Percentiles rank a stretch among this genome's conserved stretches.
Conservation (phyloP, 2,329 filamentous ascomycete genomes). For the Sporothrix brunneoviolacea region DNA sequence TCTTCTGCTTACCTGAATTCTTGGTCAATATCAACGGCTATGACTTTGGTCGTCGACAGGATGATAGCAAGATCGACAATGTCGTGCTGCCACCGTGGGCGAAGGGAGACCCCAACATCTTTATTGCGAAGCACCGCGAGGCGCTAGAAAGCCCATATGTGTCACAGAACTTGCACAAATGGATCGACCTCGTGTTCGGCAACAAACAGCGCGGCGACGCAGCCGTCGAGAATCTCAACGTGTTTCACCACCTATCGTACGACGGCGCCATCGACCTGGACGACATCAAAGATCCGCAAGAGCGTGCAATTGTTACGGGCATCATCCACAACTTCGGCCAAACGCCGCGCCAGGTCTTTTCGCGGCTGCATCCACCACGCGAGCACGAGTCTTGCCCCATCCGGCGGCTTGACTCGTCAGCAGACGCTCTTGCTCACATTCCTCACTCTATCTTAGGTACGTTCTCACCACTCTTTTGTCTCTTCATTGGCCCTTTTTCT, state of each 20-base stretch:
- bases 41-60: constrained; percentile 83
- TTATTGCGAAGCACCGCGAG: constrained; percentile 92
- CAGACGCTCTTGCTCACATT: constrained; percentile 68
- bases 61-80: constrained; percentile 70
- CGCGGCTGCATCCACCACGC: constrained; percentile 68
- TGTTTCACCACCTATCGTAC: constrained; percentile 94
- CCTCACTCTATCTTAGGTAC: constrained; percentile 69
- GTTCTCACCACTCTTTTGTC: constrained; percentile 14
- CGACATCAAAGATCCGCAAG: constrained; percentile 79
- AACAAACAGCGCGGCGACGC: constrained; percentile 90
- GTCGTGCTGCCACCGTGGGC: constrained; percentile 94
- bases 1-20: constrained; percentile 95
- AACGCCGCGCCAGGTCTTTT: constrained; percentile 91
- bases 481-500: too few relatives aligned
- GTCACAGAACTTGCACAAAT: constrained; percentile 79
- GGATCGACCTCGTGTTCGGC: constrained; percentile 95
- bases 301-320: constrained; percentile 80
- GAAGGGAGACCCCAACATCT: constrained; percentile 90
- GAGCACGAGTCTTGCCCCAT: constrained; percentile 60
- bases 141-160: constrained; percentile 91
- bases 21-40: constrained; percentile 90
- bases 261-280: constrained; percentile 90
- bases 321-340: constrained; percentile 99
- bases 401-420: constrained; percentile 68
- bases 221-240: constrained; percentile 84